Base-by-base conservation (phyloP, 495 filamentous ascomycete species). In the Penicillium parvum region DNA sequence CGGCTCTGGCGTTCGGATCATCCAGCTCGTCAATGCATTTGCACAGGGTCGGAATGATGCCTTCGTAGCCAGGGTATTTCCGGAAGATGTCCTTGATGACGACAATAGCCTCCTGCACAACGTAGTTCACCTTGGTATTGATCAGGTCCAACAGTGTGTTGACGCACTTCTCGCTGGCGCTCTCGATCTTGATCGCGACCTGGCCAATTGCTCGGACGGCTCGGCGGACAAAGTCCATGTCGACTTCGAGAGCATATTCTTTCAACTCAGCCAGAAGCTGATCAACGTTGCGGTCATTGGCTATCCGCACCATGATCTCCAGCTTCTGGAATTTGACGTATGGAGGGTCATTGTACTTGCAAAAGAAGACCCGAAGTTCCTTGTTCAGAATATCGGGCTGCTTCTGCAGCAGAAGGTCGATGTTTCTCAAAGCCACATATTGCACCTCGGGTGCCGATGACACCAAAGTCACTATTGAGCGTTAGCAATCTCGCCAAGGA, bases 231-330 rank as follows among this genome's bases (percentile, higher is more conserved):
- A 97, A 97, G 60, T 98, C 94, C 90, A 98, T 96, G 61, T 98
- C 92, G 18, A 98, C 90, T 68, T 98, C 92, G 52, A 96, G 75
- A 26, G 94, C 90, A 61, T 98, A 98, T 55, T 98, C 92, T 66
- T 94, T 96, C 53, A 98, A 61, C 62, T 98, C 92, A 10, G 89
- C 83, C 11, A 98, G 69, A 35, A 98, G 78, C 59, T 97, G 94
- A 49, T 98, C 92, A 29, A 92, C 88, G 55, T 97, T 98, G 58
- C 86, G 88, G 45, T 96, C 89, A 66, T 95, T 98, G 35, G 92
- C 90, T 81, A 98, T 97, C 65, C 94, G 84, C 11, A 98, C 90
- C 92, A 98, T 97, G 43, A 97, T 97, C 57, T 98, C 92, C 32
- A 98, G 81, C 48, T 98, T 98, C 64, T 96, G 83, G 21, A 98